A percentile compares a stretch with the other conserved stretches of the same genome.
Conservation (phyloP, 2,329 filamentous ascomycete species). For the Capronia americana region DNA sequence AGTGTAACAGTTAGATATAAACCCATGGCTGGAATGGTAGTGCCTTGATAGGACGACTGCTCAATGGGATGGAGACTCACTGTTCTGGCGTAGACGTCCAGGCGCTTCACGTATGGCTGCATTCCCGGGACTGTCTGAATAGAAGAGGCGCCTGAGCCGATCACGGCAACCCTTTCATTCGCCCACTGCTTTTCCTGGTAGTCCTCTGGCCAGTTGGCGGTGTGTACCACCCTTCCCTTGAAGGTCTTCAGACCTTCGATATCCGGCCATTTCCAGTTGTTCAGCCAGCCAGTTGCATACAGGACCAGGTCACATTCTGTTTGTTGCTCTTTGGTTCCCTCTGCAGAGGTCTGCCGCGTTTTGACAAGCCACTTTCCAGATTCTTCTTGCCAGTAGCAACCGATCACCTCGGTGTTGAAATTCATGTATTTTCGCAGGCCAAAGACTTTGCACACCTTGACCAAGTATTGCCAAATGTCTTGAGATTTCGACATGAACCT, state of each 20-base stretch:
- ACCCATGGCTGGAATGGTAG: too few relatives aligned
- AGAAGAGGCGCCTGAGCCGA: slow-evolving; percentile 51
- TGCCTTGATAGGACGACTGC: too few relatives aligned
- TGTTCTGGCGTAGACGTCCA: slow-evolving; percentile 47
- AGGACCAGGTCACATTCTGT: slow-evolving; percentile 44
- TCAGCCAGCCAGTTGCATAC: neutral
- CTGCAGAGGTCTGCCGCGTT: slow-evolving; percentile 46
- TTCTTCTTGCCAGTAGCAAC: slow-evolving; percentile 57
- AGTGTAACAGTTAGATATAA: slow-evolving; percentile 27
- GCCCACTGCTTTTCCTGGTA: slow-evolving; percentile 53
- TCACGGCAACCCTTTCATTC: slow-evolving; percentile 51
- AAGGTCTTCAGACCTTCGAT: slow-evolving; percentile 41
- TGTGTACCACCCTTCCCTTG: slow-evolving; percentile 47
- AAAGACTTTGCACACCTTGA: slow-evolving; percentile 56
- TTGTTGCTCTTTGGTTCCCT: slow-evolving; percentile 47
- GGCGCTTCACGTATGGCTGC: slow-evolving; percentile 53
- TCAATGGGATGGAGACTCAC: too few relatives aligned
- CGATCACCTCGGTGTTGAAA: slow-evolving; percentile 55
- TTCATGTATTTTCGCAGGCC: slow-evolving; percentile 59
- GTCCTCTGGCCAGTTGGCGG: slow-evolving; percentile 53
- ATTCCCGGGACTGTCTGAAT: slow-evolving; percentile 56
- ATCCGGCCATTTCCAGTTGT: neutral
- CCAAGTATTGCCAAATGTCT: slow-evolving; percentile 56
- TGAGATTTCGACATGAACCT: slow-evolving; percentile 52
- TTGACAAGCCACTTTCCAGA: slow-evolving; percentile 57